A percentile compares a stretch with the other conserved stretches of the same genome.
These are phyloP conservation scores for Nyssa sinensis DNA, from an alignment of 148 eudicot genomes.

Conservation along the genomic window DNA sequence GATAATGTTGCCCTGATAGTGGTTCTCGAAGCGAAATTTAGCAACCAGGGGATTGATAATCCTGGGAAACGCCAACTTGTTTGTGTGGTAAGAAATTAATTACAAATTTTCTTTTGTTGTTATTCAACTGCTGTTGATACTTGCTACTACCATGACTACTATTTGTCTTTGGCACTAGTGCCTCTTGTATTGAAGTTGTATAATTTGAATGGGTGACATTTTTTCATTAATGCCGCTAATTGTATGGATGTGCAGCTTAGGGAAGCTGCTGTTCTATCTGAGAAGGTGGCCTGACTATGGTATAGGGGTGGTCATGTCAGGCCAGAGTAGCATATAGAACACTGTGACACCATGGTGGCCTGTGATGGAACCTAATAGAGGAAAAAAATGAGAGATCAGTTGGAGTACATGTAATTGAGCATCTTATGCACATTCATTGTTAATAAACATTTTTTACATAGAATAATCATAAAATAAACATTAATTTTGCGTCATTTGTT, in stretches of 20 bases:
- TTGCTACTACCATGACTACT: background rate
- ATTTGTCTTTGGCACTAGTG: background rate
- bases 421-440: background rate
- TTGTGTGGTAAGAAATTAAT: conserved; percentile 77
- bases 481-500: background rate
- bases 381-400: too few relatives aligned
- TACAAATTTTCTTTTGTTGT: conserved; percentile 5
- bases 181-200: background rate
- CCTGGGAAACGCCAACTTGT: conserved; percentile 96
- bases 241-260: background rate
- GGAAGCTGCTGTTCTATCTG: background rate
- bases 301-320: background rate
- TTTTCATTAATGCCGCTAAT: background rate
- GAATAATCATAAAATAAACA: background rate
- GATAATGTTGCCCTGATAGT: conserved; percentile 94
- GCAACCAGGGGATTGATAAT: conserved; percentile 76
- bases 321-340: background rate
- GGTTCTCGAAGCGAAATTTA: conserved; percentile 90
- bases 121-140: background rate
- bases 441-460: too few relatives aligned
- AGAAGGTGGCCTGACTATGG: background rate
- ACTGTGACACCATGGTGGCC: background rate
- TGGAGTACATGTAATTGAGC: background rate
- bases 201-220: background rate
- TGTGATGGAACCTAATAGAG: background rate